Base-by-base conservation (phyloP, 2,329 filamentous ascomycete species). In the Trichoderma koningii region DNA sequence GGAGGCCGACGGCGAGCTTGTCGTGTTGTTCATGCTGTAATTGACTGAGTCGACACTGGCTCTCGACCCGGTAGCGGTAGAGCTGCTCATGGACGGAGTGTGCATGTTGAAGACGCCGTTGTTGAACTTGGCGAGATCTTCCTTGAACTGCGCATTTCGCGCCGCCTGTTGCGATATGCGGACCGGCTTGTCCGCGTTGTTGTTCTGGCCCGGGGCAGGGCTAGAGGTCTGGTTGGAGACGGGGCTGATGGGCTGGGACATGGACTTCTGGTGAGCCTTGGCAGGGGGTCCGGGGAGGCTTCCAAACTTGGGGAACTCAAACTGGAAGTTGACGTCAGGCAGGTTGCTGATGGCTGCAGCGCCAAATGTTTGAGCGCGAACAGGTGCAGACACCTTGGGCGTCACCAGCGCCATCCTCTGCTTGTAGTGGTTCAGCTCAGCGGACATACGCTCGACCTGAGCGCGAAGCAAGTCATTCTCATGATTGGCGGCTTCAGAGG, bases 251-350 rank as follows among this genome's bases (percentile, higher is more conserved):
- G 75, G 72, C 34, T 73, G 75, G n/a, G 76, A 75, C 15, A 69
- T 60, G 5, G 71, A 69, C 52, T 70, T 69, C 52, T 73, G 68
- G 17, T 63, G 67, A 64, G 73, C 74, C 66, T 68, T 73, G 57
- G 69, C 66, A 1, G 75, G 70, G 7, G 82, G 79, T 5, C 84
- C 82, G 0, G 85, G 84, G 28, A 96, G 83, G 66, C 88, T 85
- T 53, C 95, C 95, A 72, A 99, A 98, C 74, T 91, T 93, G 69
- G 95, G 94, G 69, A 98, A 98, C 70, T 98, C 94, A 71, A 99
- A 98, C 70, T 94, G 89, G 74, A 98, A 98, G 74, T 90, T 93
- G 75, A 90, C 89, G 68, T 90, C 89, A 71, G 83, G 87, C 63
- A 89, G 80, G 70, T 87, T 89, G 75, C 80, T 85, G 68, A 86